Evolutionary conservation across 805 yeast species (phyloP), one percentile per base, ranked within the genome.

Genomic region (Candida anglica): DNA sequence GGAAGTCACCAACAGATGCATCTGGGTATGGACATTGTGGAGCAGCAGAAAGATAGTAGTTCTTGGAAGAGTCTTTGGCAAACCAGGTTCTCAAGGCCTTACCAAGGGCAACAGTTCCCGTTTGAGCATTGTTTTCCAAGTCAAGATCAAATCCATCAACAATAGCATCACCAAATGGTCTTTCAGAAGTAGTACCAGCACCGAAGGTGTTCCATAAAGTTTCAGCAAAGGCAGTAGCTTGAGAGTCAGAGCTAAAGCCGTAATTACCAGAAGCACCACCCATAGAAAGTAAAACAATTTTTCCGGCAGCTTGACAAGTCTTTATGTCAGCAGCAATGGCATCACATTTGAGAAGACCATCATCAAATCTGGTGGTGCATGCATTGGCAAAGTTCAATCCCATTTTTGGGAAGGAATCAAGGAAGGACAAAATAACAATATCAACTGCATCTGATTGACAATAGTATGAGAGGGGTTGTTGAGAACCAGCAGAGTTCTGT

Each of bases 81-180:
- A 39, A 56, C 21, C 42, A 40, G 14, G 35, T 37, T 42, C 52
- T 48, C 27, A 59, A 51, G 15, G 38, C 52, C 0, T 54, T 74
- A 18, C 66, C 74, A 37, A 75, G 58, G 3, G 76, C 75, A 23
- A 77, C 73, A 50, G 81, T 83, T n/a, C 95, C 96, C 1, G 66
- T 63, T 32, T 71, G 68, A 37, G 68, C 57, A 33, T 66, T 68
- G 52, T 76, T 71, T 55, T 86, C 89, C 43, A 78, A 64, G 52
- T 88, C 96, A 41, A 77, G 71, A 47, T 85, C 80, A 53, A 89
- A 88, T 1, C 96, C 96, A 52, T 91, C 96, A 20, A 85, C 63
- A 29, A 87, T 73, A 6, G 89, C 68, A 46, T 71, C 76, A 30
- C 84, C 94, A 53, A 87, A 86, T 18, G 79, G 78, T 49, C 77